A percentile compares a stretch with the other conserved stretches of the same genome.
phyloP scores from a whole-genome alignment of 2,329 filamentous ascomycete genomes.

The Apiospora kogelbergensis region DNA sequence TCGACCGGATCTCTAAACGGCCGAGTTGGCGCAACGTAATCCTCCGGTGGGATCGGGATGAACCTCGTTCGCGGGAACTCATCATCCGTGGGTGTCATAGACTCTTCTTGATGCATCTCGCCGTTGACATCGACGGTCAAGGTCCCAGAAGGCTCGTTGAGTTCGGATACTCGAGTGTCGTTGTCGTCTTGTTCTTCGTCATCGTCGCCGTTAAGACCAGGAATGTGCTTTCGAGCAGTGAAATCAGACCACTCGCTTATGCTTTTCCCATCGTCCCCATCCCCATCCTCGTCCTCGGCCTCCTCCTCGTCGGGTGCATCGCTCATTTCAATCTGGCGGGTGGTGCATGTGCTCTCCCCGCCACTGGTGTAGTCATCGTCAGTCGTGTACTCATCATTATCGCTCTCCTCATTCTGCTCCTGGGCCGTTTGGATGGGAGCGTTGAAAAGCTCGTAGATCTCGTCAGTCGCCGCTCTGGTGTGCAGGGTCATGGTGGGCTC shows the following conservation, averaged over 20 bases:
- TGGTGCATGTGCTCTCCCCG: constrained; percentile 80
- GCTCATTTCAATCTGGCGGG: constrained; percentile 59
- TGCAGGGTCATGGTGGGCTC: constrained; percentile 99
- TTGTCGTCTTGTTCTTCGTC: constrained; percentile 34
- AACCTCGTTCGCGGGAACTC: constrained; percentile 61
- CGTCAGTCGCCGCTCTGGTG: constrained; percentile 90
- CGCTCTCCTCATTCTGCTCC: constrained; percentile 43
- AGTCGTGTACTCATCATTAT: constrained; percentile 68
- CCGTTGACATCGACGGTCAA: constrained; percentile 20
- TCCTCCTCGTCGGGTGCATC: constrained; percentile 29
- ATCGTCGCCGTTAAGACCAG: constrained; percentile 39
- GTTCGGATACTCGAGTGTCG: constrained; percentile 39
- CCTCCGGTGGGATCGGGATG: constrained; percentile 79
- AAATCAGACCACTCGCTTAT: constrained; percentile 90
- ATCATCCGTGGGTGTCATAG: constrained; percentile 29
- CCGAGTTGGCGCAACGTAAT: constrained; percentile 76
- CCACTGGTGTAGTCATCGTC: constrained; percentile 75
- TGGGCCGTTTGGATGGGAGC: constrained; percentile 62
- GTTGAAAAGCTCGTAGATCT: constrained; percentile 97
- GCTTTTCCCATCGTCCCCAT: constrained; percentile 56
- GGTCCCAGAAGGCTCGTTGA: constrained; percentile 32
- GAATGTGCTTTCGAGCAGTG: constrained; percentile 70
- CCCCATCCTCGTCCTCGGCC: constrained; percentile 43
- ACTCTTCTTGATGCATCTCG: constrained; percentile 36
- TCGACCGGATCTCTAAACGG: constrained; percentile 80